Evolutionary conservation across 495 filamentous ascomycete genomes (phyloP).

Genomic region (Penicillium alfredii): DNA sequence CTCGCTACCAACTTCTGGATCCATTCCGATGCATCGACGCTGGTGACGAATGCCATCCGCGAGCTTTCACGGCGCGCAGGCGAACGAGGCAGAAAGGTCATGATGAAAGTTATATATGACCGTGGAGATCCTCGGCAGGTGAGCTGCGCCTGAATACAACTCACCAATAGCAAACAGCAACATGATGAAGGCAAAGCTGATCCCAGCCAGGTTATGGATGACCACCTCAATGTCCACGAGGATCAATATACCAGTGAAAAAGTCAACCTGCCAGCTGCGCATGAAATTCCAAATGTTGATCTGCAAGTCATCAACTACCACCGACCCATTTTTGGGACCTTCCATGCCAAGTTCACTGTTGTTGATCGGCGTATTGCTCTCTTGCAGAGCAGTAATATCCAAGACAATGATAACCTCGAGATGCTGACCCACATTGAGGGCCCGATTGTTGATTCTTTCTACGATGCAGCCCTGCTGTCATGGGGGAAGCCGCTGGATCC

Average conservation of each 20-base stretch:
- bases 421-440: constrained; percentile 78
- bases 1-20: constrained; percentile 74
- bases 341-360: constrained; percentile 72
- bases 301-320: constrained; percentile 72
- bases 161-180: not conserved
- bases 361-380: constrained; percentile 64
- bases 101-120: constrained; percentile 74
- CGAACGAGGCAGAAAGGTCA: constrained; percentile 47
- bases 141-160: not conserved
- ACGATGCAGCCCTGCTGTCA: constrained; percentile 64
- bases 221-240: constrained; percentile 52
- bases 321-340: constrained; percentile 64
- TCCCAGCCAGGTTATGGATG: constrained; percentile 42
- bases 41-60: constrained; percentile 60
- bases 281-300: constrained; percentile 65
- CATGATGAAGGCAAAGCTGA: constrained; percentile 4
- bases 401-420: constrained; percentile 72
- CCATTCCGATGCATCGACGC: constrained; percentile 56
- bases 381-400: constrained; percentile 70
- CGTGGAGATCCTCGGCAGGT: constrained; percentile 58
- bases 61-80: constrained; percentile 64
- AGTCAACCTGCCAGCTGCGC: constrained; percentile 52
- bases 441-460: constrained; percentile 67
- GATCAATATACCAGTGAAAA: constrained; percentile 50
- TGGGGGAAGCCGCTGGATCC: constrained; percentile 63